Percentiles rank a stretch among this genome's conserved stretches.
phyloP scores from a whole-genome alignment of 2,329 filamentous ascomycete species.

The Trichophyton benhamiae region DNA sequence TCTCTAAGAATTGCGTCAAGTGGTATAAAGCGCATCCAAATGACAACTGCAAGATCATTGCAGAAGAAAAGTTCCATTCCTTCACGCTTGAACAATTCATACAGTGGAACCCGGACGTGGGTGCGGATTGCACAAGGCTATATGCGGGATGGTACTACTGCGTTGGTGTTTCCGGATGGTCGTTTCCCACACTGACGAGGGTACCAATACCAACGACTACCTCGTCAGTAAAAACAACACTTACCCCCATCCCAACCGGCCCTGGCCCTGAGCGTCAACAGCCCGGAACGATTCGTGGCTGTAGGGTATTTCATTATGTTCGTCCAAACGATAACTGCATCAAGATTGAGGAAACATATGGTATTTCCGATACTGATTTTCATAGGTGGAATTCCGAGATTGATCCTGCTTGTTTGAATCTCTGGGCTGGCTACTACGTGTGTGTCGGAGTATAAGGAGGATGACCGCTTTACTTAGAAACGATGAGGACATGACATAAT shows the following conservation, averaged over 20 bases:
- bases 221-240: not conserved
- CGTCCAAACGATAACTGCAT: not conserved
- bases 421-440: slow-evolving; percentile 4
- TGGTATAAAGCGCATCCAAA: not conserved
- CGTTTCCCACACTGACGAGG: not conserved
- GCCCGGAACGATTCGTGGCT: slow-evolving; percentile 3
- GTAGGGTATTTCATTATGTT: slow-evolving; percentile 4
- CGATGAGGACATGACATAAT: not conserved
- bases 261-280: slow-evolving; percentile 2
- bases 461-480: not conserved
- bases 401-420: not conserved
- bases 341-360: not conserved
- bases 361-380: slow-evolving; percentile 2
- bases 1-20: not conserved
- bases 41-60: slow-evolving; percentile 3
- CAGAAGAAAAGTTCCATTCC: not conserved
- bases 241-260: not conserved
- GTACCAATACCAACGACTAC: not conserved
- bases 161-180: not conserved
- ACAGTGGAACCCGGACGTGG: slow-evolving; percentile 4
- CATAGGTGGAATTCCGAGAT: not conserved
- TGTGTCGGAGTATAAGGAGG: not conserved
- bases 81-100: slow-evolving; percentile 1
- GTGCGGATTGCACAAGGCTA: not conserved
- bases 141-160: slow-evolving; percentile 5